These are phyloP conservation scores for Oemleria cerasiformis DNA, from an alignment of 306 rosid genomes.

Conservation along the genomic window DNA sequence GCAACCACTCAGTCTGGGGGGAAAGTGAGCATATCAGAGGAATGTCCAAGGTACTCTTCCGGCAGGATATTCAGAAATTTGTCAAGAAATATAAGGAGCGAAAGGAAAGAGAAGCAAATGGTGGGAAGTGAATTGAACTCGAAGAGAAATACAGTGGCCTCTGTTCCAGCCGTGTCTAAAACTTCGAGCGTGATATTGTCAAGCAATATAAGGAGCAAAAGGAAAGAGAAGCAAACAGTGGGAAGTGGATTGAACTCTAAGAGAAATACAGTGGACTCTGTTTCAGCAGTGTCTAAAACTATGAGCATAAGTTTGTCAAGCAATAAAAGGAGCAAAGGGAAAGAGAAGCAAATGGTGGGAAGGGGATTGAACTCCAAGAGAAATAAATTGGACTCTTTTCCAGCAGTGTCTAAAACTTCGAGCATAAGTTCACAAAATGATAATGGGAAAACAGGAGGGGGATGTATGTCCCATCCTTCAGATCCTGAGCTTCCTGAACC, in stretches of 20 bases:
- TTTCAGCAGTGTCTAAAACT: conserved; percentile 1
- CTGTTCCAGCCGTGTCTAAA: conserved; percentile 2
- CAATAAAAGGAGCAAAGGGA: too few species aligned
- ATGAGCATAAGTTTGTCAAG: not conserved
- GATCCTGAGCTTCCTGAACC: conserved; percentile 12
- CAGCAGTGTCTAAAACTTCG: not conserved
- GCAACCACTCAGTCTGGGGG: conserved; percentile 28
- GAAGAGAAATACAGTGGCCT: not conserved
- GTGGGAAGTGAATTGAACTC: conserved; percentile 12
- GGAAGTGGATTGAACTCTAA: conserved; percentile 1
- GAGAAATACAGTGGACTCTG: conserved; percentile 1
- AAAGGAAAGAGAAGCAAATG: conserved; percentile 18
- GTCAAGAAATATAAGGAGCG: conserved; percentile 15
- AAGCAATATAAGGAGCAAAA: too few species aligned
- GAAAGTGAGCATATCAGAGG: conserved; percentile 16
- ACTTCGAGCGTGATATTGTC: not conserved
- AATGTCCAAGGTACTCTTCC: conserved; percentile 14
- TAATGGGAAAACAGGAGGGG: conserved; percentile 2
- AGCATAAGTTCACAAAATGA: not conserved
- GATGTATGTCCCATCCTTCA: not conserved
- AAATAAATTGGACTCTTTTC: not conserved
- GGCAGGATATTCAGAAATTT: conserved; percentile 20
- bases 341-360: not conserved
- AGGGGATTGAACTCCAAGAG: conserved; percentile 15
- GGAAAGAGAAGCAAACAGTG: too few species aligned